Base-by-base conservation (phyloP, 768 basidiomycete genomes). In the Rhizopogon vulgaris region DNA sequence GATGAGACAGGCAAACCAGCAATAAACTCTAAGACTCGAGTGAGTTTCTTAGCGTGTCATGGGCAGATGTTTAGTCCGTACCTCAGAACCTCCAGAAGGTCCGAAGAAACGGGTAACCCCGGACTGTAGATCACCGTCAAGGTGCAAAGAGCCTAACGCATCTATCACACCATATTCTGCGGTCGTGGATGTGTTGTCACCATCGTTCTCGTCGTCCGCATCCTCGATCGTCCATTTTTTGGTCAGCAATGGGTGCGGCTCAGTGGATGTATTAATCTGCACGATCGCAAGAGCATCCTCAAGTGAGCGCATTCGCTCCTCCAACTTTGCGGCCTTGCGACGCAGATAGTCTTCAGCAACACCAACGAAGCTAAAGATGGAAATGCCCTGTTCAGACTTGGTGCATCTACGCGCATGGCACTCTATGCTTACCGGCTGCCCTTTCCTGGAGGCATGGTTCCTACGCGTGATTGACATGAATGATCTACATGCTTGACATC, bases 271-370 rank as follows among this genome's bases (percentile, higher is more conserved):
- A n/a, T 66, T 60, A 24, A 68, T 58, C 46, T 79, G 72, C 18
- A 75, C 60, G 28, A 78, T 78, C 22, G 74, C 74, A 17, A 82
- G 60, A 15, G 78, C 80, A 57, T 79, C 78, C 60, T 83, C 80
- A 18, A 82, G 67, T 3, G 73, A 72, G 54, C 70, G 75, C 72
- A 79, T 78, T 1, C 79, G 71, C 7, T 74, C 73, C 53, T 79
- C 75, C 63, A 80, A 64, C 48, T 66, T 71, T 14, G 61, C 55
- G 41, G 78, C 63, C 63, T 76, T 78, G 43, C 69, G 66, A n/a
- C 71, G 73, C 28, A 81, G 71, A 59, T 78, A 78, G 51, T 78
- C 78, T 32, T 78, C 77, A 8, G 78, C 79, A 2, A 74, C 75
- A 12, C 75, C 58, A 9, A 81, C 78, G 54, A 80, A 80, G 41